Evolutionary conservation across 2,329 filamentous ascomycete species (phyloP).

Genomic region (Curvularia lunata): DNA sequence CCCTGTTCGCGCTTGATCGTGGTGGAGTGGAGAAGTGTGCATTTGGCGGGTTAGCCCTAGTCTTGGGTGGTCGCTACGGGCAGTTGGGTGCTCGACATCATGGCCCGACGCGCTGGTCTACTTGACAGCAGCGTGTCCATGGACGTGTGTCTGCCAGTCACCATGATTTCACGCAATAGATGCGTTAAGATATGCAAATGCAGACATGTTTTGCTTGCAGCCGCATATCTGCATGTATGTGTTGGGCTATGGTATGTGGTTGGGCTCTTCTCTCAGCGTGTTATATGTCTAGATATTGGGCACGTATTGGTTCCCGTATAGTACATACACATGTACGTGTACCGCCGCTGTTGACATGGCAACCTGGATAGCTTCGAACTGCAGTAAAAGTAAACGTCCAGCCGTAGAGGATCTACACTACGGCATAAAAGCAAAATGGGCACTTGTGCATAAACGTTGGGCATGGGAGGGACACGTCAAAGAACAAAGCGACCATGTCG

Average conservation of each 20-base stretch:
- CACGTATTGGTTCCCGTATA: neutral
- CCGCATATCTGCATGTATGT: neutral
- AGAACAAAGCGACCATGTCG: neutral
- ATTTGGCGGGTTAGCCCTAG: neutral
- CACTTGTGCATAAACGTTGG: slow-evolving; percentile 2
- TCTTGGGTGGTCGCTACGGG: neutral
- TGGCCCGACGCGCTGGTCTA: neutral
- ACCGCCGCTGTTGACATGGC: neutral
- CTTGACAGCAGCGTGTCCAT: neutral
- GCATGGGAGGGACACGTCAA: neutral
- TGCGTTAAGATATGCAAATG: neutral
- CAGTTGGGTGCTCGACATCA: neutral
- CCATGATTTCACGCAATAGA: neutral
- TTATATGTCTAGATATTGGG: neutral
- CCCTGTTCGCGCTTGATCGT: neutral
- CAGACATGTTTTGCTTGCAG: neutral
- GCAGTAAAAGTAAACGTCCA: neutral
- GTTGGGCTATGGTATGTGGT: neutral
- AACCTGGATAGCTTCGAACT: neutral
- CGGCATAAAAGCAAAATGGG: neutral
- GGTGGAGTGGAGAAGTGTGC: neutral
- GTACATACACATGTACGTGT: neutral
- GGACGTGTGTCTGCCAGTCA: neutral
- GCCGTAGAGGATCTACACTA: neutral
- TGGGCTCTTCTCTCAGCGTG: neutral